Evolutionary conservation across 169 alveolate genomes (phyloP).

Genomic region (Miamiensis avidus): DNA sequence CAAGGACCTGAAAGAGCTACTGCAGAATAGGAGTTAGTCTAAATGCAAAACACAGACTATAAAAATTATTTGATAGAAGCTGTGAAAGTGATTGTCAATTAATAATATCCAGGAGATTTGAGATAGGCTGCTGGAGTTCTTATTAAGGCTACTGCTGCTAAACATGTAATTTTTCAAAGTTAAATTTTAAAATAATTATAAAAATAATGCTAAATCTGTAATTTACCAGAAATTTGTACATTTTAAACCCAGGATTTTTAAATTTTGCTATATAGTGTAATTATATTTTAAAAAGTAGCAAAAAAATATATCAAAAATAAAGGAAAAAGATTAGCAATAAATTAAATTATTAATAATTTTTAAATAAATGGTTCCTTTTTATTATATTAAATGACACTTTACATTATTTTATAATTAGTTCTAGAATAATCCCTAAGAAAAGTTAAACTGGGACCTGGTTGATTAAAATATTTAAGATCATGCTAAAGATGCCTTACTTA

Average conservation of each 20-base stretch:
- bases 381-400: too few relatives aligned
- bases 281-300: not conserved
- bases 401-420: too few relatives aligned
- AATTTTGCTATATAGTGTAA: not conserved
- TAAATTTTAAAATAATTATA: not conserved
- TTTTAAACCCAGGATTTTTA: not conserved
- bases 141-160: constrained; percentile 2
- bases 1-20: not conserved
- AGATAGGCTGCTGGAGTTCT: constrained; percentile 21
- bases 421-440: too few relatives aligned
- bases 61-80: constrained; percentile 1
- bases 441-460: not conserved
- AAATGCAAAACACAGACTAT: not conserved
- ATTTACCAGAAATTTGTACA: not conserved
- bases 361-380: too few relatives aligned
- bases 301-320: not conserved
- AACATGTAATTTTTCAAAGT: not conserved
- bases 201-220: not conserved
- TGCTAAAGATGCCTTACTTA: not conserved
- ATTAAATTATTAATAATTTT: too few relatives aligned
- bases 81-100: constrained; percentile 1
- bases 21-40: constrained; percentile 19
- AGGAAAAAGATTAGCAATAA: constrained; percentile 4
- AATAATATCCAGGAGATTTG: not conserved
- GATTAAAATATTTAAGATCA: not conserved